Evolutionary conservation across 805 yeast genomes (phyloP).

Genomic region (Saccharomycopsis sp.): DNA sequence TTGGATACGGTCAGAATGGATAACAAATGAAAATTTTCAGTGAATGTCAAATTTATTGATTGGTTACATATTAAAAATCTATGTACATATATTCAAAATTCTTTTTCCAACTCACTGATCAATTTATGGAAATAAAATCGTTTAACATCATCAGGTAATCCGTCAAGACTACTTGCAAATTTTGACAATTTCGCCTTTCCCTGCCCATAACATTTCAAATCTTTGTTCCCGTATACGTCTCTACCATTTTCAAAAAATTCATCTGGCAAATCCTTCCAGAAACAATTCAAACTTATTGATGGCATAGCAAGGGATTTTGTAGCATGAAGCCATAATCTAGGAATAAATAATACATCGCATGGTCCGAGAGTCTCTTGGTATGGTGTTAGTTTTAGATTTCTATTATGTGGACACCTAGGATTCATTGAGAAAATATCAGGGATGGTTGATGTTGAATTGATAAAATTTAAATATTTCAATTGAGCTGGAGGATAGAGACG

Average conservation of each 20-base stretch:
- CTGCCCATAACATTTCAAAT: conserved; percentile 29
- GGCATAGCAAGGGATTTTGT: conserved; percentile 23
- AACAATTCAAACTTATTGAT: conserved; percentile 30
- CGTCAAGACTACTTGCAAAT: conserved; percentile 24
- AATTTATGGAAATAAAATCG: conserved; percentile 28
- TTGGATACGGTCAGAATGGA: no score
- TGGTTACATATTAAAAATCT: conserved; percentile 24
- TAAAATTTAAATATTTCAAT: conserved; percentile 26
- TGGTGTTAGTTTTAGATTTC: conserved; percentile 24
- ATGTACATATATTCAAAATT: no score
- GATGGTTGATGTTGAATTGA: conserved; percentile 30
- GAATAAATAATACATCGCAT: conserved; percentile 32
- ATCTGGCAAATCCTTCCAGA: conserved; percentile 29
- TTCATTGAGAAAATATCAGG: conserved; percentile 25
- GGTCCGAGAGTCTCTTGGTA: conserved; percentile 28
- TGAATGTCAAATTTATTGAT: no score
- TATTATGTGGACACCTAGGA: conserved; percentile 14
- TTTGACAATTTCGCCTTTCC: conserved; percentile 25
- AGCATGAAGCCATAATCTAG: conserved; percentile 35
- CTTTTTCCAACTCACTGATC: conserved; percentile 25
- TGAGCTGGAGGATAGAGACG: conserved; percentile 32
- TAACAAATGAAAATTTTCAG: no score
- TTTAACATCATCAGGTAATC: conserved; percentile 26
- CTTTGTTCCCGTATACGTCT: conserved; percentile 33
- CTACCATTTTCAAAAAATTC: conserved; percentile 27